A percentile compares a stretch with the other conserved stretches of the same genome.
Evolutionary conservation across 2,329 filamentous ascomycete species (phyloP).

Genomic region (Aspergillus brunneoviolaceus): DNA sequence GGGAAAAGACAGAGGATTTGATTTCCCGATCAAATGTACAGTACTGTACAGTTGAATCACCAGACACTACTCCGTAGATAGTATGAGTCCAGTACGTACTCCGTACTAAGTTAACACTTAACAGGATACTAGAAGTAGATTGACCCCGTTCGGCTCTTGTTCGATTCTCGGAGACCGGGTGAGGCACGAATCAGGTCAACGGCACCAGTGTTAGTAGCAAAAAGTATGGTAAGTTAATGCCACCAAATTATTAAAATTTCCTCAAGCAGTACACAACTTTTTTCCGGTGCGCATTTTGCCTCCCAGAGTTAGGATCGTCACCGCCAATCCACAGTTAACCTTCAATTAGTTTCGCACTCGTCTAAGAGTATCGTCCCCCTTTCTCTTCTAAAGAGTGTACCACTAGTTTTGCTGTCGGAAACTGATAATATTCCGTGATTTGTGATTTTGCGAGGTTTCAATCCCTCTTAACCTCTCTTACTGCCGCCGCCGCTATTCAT

Average conservation of each 20-base stretch:
- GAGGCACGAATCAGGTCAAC: constrained; percentile 25
- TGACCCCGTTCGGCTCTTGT: constrained; percentile 16
- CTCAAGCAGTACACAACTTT: constrained; percentile 14
- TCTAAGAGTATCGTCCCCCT: constrained; percentile 5
- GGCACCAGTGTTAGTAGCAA: constrained; percentile 13
- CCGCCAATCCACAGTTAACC: constrained; percentile 19
- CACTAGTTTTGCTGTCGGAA: constrained; percentile 9
- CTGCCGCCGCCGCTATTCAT: constrained; percentile 21
- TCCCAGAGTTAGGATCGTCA: constrained; percentile 27
- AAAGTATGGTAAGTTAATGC: background rate
- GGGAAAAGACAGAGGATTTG: background rate
- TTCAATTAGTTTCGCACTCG: constrained; percentile 17
- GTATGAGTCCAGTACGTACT: constrained; percentile 5
- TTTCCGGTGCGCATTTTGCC: constrained; percentile 15
- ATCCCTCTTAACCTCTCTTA: constrained; percentile 12
- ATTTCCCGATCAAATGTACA: background rate
- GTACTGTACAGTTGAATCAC: too few species aligned
- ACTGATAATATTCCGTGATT: constrained; percentile 9
- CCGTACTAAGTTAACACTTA: background rate
- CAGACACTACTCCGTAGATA: background rate
- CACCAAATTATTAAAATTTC: constrained; percentile 11
- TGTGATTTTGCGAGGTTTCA: constrained; percentile 9
- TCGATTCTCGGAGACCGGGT: constrained; percentile 18
- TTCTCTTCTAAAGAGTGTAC: constrained; percentile 9
- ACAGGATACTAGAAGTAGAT: background rate